Base-by-base conservation (phyloP, 2,329 filamentous ascomycete genomes). In the Beauveria pseudobassiana region DNA sequence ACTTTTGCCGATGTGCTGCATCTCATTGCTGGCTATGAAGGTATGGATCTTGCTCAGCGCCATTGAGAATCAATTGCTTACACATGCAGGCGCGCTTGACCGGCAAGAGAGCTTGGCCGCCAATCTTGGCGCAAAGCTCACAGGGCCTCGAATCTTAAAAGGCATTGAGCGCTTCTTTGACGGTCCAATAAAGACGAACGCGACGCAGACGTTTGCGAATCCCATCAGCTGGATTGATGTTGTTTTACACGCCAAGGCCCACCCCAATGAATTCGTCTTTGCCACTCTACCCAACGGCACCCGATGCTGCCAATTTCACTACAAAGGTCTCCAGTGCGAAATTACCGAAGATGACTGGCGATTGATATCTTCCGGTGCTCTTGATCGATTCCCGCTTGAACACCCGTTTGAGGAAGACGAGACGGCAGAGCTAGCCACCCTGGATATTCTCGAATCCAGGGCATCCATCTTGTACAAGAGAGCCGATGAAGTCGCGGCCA, bases 281-380 rank as follows among this genome's bases (percentile, higher is more conserved):
- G 86, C 85, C 60, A 85, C 89, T 62, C 82, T 83, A 64, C 80
- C 84, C 50, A 87, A 90, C 66, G 88, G 89, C 22, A 77, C 83
- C 59, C 83, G 88, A 52, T 86, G 88, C 59, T 96, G 91, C 70
- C 89, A 91, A 65, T 95, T 96, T 73, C 86, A 87, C 69, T 87
- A 91, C 65, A 92, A 92, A 70, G 89, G 92, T 64, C 83, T 87
- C 66, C 84, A 89, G 53, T 88, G 96, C 9, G 90, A 96, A 75
- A 93, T 96, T 64, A 87, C 86, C 20, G 91, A 96, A 72, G 91
- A 96, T 46, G 91, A 96, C 71, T 96, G 88, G 80, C 83, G 92
- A 48, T 78, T 96, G 66, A 93, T 96, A 66, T 86, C 87, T 60
- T 93, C 89, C 45, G 91, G 91, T 30, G 89, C 90, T 66, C 84